Evolutionary conservation across 2,329 filamentous ascomycete species (phyloP).

Genomic region (Tricladium varicosporioides): DNA sequence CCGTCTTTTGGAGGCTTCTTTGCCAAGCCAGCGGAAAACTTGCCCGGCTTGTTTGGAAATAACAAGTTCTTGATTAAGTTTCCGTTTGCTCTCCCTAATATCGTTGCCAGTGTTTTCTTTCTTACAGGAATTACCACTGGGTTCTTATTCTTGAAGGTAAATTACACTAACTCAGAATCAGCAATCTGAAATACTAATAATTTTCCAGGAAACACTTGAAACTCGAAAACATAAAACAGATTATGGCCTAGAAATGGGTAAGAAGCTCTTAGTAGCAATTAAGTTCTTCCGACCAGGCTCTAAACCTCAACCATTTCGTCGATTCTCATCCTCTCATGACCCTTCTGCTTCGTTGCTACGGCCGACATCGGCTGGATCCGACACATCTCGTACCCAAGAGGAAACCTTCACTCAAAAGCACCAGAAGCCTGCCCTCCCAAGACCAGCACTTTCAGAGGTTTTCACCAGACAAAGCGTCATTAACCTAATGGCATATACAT

Average conservation of each 20-base stretch:
- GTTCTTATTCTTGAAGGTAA: conserved; percentile 71
- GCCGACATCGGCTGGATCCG: conserved; percentile 29
- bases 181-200: conserved; percentile 2
- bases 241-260: conserved; percentile 72
- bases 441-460: conserved; percentile 56
- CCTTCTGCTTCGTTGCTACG: conserved; percentile 36
- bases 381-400: conserved; percentile 22
- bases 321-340: no score
- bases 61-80: conserved; percentile 69
- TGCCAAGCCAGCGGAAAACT: conserved; percentile 74
- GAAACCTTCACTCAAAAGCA: conserved; percentile 26
- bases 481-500: conserved; percentile 74
- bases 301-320: conserved; percentile 29
- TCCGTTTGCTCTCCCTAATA: conserved; percentile 82
- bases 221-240: conserved; percentile 67
- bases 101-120: conserved; percentile 76
- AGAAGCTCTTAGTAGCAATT: conserved; percentile 52
- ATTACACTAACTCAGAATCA: conserved; percentile 2
- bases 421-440: conserved; percentile 30
- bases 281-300: conserved; percentile 16
- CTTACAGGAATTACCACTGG: conserved; percentile 72
- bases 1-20: conserved; percentile 86
- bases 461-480: conserved; percentile 72
- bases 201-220: conserved; percentile 70
- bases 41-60: conserved; percentile 67